Conservation (phyloP, 208 protist species). For the Plasmodiophora brassicae region DNA sequence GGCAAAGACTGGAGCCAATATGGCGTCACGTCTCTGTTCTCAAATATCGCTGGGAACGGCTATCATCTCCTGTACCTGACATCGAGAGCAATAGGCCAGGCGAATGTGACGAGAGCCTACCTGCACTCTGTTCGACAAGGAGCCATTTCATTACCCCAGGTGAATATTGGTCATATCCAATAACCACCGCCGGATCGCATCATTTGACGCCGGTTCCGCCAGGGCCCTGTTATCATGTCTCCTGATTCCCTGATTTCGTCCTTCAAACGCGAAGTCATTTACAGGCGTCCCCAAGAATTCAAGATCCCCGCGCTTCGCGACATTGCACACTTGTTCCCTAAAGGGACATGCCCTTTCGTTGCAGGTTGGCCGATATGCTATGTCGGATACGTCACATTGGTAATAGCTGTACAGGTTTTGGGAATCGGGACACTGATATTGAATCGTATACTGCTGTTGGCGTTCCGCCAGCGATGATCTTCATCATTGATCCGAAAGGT, state of each 20-base stretch:
- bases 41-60: constrained; percentile 17
- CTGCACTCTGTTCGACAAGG: background rate
- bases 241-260: constrained; percentile 26
- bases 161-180: background rate
- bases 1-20: constrained; percentile 46
- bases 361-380: too few relatives aligned
- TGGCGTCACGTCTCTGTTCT: constrained; percentile 16
- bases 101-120: constrained; percentile 26
- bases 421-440: constrained; percentile 31
- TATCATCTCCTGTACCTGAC: constrained; percentile 27
- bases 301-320: constrained; percentile 31
- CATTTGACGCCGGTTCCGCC: background rate
- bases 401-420: too few relatives aligned
- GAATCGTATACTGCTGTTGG: constrained; percentile 27
- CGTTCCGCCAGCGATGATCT: constrained; percentile 7
- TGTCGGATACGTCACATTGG: too few relatives aligned
- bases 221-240: constrained; percentile 29
- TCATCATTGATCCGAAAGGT: constrained; percentile 36
- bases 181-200: too few relatives aligned
- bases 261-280: constrained; percentile 34
- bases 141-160: constrained; percentile 8
- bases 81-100: constrained; percentile 25
- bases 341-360: background rate
- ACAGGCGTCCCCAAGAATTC: constrained; percentile 31
- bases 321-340: constrained; percentile 1